phyloP scores from a whole-genome alignment of 2,329 filamentous ascomycete species.

The Clathrospora elynae region DNA sequence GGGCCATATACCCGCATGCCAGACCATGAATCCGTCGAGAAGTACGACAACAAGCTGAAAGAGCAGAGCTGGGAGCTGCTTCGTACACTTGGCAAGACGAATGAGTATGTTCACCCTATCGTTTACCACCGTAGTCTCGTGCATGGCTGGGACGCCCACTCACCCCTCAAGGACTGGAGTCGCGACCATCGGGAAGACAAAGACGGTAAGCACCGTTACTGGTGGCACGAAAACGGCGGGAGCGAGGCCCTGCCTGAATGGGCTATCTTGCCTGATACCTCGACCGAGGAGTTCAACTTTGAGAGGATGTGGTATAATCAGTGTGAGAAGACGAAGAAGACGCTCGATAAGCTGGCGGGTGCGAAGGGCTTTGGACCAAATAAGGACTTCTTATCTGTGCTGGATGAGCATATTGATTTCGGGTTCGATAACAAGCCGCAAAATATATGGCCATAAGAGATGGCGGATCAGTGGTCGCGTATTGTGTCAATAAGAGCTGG shows the following conservation, averaged over 20 bases:
- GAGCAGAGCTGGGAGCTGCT: slow-evolving; percentile 46
- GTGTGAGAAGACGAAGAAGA: slow-evolving; percentile 30
- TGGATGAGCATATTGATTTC: slow-evolving; percentile 37
- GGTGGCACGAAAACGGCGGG: slow-evolving; percentile 34
- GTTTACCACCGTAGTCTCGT: slow-evolving; percentile 36
- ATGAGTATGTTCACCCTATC: slow-evolving; percentile 58
- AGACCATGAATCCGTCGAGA: slow-evolving; percentile 50
- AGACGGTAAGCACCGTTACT: slow-evolving; percentile 30
- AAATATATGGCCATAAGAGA: slow-evolving; percentile 18
- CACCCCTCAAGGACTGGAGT: slow-evolving; percentile 30
- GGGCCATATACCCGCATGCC: slow-evolving; percentile 52
- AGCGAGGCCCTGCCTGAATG: slow-evolving; percentile 36
- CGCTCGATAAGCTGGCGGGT: slow-evolving; percentile 16
- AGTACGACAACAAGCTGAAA: slow-evolving; percentile 38
- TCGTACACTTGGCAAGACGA: slow-evolving; percentile 50
- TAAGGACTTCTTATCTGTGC: slow-evolving; percentile 29
- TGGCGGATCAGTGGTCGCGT: too few species aligned
- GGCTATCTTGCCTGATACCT: slow-evolving; percentile 30
- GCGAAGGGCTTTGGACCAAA: slow-evolving; percentile 15
- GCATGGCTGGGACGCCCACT: slow-evolving; percentile 30
- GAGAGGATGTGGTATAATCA: slow-evolving; percentile 38
- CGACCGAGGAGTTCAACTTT: slow-evolving; percentile 29
- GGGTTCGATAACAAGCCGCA: slow-evolving; percentile 21
- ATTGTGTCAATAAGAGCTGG: too few species aligned
- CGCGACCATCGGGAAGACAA: slow-evolving; percentile 22